Conservation (phyloP, 73 alveolate genomes). For the Uronychia setigera region DNA sequence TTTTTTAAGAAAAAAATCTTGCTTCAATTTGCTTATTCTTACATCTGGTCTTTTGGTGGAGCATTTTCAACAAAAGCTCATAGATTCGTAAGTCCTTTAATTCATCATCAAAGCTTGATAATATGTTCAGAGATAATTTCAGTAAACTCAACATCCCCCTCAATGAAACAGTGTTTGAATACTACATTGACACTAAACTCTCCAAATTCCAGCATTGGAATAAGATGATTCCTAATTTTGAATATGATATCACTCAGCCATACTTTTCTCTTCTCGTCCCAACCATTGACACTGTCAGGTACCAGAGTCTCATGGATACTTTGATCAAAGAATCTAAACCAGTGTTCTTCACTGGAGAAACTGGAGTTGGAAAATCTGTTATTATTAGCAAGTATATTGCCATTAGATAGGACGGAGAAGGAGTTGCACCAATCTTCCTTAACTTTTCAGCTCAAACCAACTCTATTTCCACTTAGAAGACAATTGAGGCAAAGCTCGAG, state of each 20-base stretch:
- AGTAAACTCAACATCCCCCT: constrained; percentile 63
- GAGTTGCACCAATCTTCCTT: constrained; percentile 79
- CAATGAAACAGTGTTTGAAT: constrained; percentile 76
- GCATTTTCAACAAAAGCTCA: constrained; percentile 48
- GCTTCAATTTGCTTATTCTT: constrained; percentile 51
- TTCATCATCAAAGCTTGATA: constrained; percentile 51
- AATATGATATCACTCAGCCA: constrained; percentile 59
- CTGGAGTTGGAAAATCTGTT: constrained; percentile 97
- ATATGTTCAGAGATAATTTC: constrained; percentile 63
- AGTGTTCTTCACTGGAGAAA: constrained; percentile 92
- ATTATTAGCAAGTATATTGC: constrained; percentile 81
- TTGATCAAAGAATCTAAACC: constrained; percentile 75
- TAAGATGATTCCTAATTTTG: constrained; percentile 65
- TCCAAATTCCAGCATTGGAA: constrained; percentile 63
- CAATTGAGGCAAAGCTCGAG: constrained; percentile 90
- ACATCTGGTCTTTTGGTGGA: constrained; percentile 83
- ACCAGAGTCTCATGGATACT: constrained; percentile 86
- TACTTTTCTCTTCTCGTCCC: constrained; percentile 91
- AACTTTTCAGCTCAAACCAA: constrained; percentile 95
- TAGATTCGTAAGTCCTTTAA: constrained; percentile 19
- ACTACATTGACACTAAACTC: constrained; percentile 45
- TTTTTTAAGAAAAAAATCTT: constrained; percentile 31
- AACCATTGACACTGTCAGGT: constrained; percentile 95
- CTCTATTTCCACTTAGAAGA: constrained; percentile 84
- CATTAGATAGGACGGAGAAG: constrained; percentile 73